Percentiles rank a stretch among this genome's conserved stretches.
These are phyloP conservation scores for Leccinum uliginosum DNA, from an alignment of 768 basidiomycete genomes.

Conservation along the genomic window DNA sequence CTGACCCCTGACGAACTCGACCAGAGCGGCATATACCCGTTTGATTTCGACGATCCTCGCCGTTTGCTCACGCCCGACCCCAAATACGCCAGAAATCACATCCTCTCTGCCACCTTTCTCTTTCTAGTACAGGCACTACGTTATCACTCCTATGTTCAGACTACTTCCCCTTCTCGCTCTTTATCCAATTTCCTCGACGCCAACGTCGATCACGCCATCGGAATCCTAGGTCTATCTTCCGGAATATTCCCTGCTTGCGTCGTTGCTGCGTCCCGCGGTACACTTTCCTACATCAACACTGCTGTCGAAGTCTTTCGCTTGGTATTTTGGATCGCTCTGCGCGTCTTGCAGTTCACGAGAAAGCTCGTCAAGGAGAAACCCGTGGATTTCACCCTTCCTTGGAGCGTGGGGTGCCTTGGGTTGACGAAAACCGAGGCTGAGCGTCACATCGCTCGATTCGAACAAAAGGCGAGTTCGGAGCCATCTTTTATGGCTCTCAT, in stretches of 20 bases:
- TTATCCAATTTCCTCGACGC: conserved; percentile 29
- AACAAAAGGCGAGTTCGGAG: conserved; percentile 15
- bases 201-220: conserved; percentile 33
- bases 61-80: conserved; percentile 37
- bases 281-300: conserved; percentile 39
- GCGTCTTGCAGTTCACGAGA: conserved; percentile 33
- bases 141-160: conserved; percentile 44
- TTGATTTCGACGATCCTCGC: conserved; percentile 40
- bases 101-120: conserved; percentile 43
- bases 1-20: conserved; percentile 37
- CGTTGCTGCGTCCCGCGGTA: conserved; percentile 39
- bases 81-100: conserved; percentile 41
- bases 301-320: conserved; percentile 48
- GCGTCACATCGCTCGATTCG: conserved; percentile 22
- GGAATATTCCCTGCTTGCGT: conserved; percentile 53
- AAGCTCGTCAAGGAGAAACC: conserved; percentile 15
- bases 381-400: conserved; percentile 31
- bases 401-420: conserved; percentile 42
- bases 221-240: conserved; percentile 53
- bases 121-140: conserved; percentile 50
- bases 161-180: conserved; percentile 9
- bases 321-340: conserved; percentile 50
- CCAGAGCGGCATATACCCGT: conserved; percentile 35
- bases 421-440: conserved; percentile 24
- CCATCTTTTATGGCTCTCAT: background rate